Evolutionary conservation across 75 land plant genomes (phyloP).

Genomic region (Cupressus sempervirens): DNA sequence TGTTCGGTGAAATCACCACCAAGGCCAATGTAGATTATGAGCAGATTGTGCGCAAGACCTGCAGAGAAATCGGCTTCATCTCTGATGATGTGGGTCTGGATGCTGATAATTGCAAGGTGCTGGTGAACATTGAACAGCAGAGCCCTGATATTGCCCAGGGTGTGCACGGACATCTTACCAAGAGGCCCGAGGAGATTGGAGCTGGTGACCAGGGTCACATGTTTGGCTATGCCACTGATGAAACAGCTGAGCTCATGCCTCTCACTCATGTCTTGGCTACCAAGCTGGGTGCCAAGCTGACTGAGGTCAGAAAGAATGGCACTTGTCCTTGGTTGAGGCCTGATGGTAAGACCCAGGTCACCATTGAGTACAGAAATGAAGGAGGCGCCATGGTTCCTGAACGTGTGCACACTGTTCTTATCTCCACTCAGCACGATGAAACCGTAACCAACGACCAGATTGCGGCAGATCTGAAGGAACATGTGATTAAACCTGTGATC

Average conservation of each 20-base stretch:
- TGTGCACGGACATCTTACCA: constrained; percentile 44
- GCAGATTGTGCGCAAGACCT: constrained; percentile 76
- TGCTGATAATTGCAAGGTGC: constrained; percentile 60
- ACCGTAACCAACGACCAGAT: constrained; percentile 55
- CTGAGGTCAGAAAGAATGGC: constrained; percentile 43
- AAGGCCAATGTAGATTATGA: constrained; percentile 69
- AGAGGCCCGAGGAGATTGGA: constrained; percentile 54
- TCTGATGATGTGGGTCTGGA: constrained; percentile 72
- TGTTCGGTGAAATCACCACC: constrained; percentile 67
- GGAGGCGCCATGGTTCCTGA: constrained; percentile 44
- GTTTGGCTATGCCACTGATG: constrained; percentile 73
- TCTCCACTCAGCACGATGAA: constrained; percentile 62
- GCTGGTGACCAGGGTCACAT: constrained; percentile 75
- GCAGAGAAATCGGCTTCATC: constrained; percentile 62
- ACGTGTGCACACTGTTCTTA: constrained; percentile 49
- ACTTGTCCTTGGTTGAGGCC: constrained; percentile 52
- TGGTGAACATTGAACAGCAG: constrained; percentile 65
- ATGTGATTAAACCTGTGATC: constrained; percentile 44
- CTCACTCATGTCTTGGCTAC: constrained; percentile 52
- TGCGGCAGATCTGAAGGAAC: constrained; percentile 46
- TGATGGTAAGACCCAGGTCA: constrained; percentile 51
- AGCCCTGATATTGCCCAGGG: constrained; percentile 67
- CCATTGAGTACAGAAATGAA: constrained; percentile 53
- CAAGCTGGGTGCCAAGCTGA: constrained; percentile 50
- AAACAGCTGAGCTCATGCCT: constrained; percentile 50